Base-by-base conservation (phyloP, 495 filamentous ascomycete species). In the Physcia stellaris region DNA sequence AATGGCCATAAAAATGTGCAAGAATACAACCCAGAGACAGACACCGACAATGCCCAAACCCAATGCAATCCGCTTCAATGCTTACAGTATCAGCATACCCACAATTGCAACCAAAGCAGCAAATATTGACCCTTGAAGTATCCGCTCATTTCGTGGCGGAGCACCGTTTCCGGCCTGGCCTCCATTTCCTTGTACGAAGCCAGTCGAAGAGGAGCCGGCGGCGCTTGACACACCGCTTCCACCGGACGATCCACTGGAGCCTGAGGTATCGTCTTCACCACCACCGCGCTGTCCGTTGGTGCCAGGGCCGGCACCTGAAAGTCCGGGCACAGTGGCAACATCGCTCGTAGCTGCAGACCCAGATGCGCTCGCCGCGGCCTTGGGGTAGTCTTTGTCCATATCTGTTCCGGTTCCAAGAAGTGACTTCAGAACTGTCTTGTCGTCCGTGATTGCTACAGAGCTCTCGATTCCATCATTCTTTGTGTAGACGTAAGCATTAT, bases 331-430 rank as follows among this genome's bases (percentile, higher is more conserved):
- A 15, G 51, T 58, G 11, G 60, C 59, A 10, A 58, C 30, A 13
- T 56, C 51, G 41, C 46, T 64, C 24, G 48, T 49, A 24, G 41
- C 54, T 33, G 57, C 37, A 15, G 61, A 16, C 9, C 4, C 32
- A 13, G 43, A 29, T 19, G 37, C 40, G 2, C 28, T 18, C 4
- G 42, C 42, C 30, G 46, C 52, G 47, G 50, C 49, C 32, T 57
- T 53, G 18, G 56, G 46, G 7, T 43, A 46, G 16, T 59, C 75
- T 21, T 59, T 60, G 28, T 67, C 51, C 76, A 82, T 82, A 56
- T 93, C 69, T 6, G 71, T 61, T 32, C 90, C 90, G 0, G 80
- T 82, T 5, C 72, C 87, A 23, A 75, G 66, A 38, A 96, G 66
- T 32, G 81, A 86, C 43, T 73, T 79, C 15, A 98, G 72, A n/a